These are phyloP conservation scores for Skeletonema potamos DNA, from an alignment of 108 stramenopile species.

Conservation along the genomic window DNA sequence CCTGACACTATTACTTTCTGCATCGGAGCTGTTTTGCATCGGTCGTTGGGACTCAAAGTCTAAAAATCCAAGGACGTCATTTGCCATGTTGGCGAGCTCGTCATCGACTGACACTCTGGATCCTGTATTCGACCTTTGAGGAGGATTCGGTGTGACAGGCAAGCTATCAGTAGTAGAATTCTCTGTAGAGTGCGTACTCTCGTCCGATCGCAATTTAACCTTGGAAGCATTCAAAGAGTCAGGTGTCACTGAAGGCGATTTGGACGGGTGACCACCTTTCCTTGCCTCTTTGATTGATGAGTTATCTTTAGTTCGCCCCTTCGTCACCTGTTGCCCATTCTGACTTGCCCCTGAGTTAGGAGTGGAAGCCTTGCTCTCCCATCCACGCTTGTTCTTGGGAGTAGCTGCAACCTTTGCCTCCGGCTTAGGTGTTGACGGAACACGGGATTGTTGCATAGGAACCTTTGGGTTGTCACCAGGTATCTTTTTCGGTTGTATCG, in stretches of 20 bases:
- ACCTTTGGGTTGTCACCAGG: constrained; percentile 44
- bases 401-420: constrained; percentile 10
- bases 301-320: neutral
- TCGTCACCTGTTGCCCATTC: constrained; percentile 12
- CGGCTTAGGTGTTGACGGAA: constrained; percentile 4
- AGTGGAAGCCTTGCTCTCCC: constrained; percentile 56
- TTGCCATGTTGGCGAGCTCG: constrained; percentile 47
- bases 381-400: constrained; percentile 55
- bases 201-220: constrained; percentile 27
- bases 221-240: constrained; percentile 14
- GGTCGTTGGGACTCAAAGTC: constrained; percentile 40
- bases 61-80: constrained; percentile 43
- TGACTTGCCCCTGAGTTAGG: constrained; percentile 19
- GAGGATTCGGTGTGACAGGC: constrained; percentile 22
- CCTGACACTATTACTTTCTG: constrained; percentile 1
- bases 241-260: constrained; percentile 15
- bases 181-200: constrained; percentile 34
- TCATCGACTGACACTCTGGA: constrained; percentile 34
- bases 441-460: constrained; percentile 33
- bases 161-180: constrained; percentile 39
- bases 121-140: neutral
- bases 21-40: constrained; percentile 1
- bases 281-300: constrained; percentile 3
- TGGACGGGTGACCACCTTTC: constrained; percentile 11
- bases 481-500: neutral